These are phyloP conservation scores for Penicillium cataractarum DNA, from an alignment of 495 filamentous ascomycete genomes.

Conservation along the genomic window DNA sequence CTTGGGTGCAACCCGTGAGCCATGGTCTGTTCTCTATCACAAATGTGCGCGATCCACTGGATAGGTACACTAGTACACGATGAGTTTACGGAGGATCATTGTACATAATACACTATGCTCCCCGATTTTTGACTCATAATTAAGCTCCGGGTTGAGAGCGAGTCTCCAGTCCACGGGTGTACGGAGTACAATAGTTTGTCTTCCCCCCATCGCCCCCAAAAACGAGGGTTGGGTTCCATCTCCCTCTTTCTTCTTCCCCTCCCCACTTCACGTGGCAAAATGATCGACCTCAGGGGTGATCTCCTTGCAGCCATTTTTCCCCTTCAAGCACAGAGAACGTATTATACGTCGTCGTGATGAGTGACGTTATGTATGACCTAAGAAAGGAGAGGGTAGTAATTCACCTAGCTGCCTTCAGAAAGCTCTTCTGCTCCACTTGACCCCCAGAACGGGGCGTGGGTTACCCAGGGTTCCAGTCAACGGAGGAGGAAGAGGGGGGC, in stretches of 20 bases:
- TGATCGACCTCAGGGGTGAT: constrained; percentile 7
- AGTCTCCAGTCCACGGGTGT: neutral
- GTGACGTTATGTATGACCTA: neutral
- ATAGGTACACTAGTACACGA: neutral
- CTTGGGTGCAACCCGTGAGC: constrained; percentile 2
- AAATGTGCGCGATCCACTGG: neutral
- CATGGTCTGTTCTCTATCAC: constrained; percentile 4
- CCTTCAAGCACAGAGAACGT: neutral
- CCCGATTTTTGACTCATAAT: neutral
- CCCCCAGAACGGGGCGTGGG: neutral
- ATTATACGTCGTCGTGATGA: neutral
- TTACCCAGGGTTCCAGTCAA: constrained; percentile 1
- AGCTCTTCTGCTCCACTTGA: neutral
- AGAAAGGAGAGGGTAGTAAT: neutral
- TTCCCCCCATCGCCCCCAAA: neutral
- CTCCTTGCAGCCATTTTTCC: neutral
- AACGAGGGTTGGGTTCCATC: neutral
- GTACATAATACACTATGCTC: neutral
- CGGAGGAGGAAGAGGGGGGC: neutral
- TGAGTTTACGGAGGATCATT: no score
- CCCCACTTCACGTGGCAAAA: constrained; percentile 10
- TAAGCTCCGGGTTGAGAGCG: neutral
- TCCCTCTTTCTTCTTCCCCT: neutral
- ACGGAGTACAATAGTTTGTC: neutral
- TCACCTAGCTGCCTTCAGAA: neutral